These are phyloP conservation scores for Mariannaea elegans DNA, from an alignment of 2,329 filamentous ascomycete genomes.

Conservation along the genomic window DNA sequence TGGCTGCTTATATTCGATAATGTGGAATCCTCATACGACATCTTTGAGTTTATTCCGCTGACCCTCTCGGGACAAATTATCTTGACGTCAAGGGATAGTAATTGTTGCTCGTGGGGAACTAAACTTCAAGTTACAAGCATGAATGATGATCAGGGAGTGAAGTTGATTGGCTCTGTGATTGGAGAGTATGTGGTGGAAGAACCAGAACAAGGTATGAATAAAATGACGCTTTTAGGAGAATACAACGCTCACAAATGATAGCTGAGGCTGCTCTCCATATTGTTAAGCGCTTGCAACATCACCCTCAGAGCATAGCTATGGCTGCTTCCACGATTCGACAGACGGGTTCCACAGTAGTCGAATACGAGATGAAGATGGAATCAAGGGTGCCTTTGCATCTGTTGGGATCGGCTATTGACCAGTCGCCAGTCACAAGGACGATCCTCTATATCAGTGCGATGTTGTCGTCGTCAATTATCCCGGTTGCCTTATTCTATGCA, in stretches of 20 bases:
- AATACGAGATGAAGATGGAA: conserved; percentile 14
- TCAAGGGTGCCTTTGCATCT: conserved; percentile 17
- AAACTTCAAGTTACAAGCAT: conserved; percentile 14
- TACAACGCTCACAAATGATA: conserved; percentile 1
- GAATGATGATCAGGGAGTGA: conserved; percentile 4
- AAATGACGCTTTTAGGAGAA: background rate
- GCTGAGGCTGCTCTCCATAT: conserved; percentile 17
- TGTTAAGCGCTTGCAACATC: conserved; percentile 9
- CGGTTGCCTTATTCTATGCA: conserved; percentile 14
- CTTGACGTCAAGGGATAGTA: conserved; percentile 16
- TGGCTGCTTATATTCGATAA: conserved; percentile 23
- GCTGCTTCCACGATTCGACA: conserved; percentile 19
- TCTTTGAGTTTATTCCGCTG: conserved; percentile 21
- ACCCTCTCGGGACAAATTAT: conserved; percentile 21
- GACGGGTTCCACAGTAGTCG: background rate
- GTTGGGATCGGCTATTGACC: conserved; percentile 15
- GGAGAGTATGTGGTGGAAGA: conserved; percentile 4
- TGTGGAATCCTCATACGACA: conserved; percentile 21
- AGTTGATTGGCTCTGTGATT: conserved; percentile 11
- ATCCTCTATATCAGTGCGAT: conserved; percentile 18
- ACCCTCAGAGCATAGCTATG: conserved; percentile 21
- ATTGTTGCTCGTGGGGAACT: conserved; percentile 18
- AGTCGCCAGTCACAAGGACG: conserved; percentile 16
- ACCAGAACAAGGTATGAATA: conserved; percentile 9
- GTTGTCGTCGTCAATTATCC: conserved; percentile 12